These are phyloP conservation scores for Artemisia annua DNA, from an alignment of 129 eudicot species.

Conservation along the genomic window DNA sequence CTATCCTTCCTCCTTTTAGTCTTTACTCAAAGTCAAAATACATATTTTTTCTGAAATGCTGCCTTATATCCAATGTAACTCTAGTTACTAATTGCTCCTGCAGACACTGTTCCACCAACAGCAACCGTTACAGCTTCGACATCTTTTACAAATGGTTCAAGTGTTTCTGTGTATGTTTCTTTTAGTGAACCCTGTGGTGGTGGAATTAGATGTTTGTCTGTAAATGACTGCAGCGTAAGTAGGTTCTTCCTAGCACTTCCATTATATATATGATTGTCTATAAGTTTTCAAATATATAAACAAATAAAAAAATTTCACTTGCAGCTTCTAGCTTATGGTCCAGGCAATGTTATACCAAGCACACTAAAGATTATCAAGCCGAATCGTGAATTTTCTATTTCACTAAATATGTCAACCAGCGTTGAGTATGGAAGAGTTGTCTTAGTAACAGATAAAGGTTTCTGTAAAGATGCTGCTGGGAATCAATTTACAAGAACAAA, in stretches of 20 bases:
- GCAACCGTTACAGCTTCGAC: constrained; percentile 59
- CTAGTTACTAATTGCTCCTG: constrained; percentile 31
- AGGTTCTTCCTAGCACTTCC: constrained; percentile 28
- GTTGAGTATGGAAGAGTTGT: constrained; percentile 69
- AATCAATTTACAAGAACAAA: constrained; percentile 61
- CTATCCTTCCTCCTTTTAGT: constrained; percentile 28
- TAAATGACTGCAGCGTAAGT: constrained; percentile 89
- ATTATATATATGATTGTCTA: constrained; percentile 5
- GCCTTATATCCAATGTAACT: background rate
- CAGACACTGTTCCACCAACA: constrained; percentile 87
- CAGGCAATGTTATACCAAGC: constrained; percentile 72
- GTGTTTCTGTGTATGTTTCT: constrained; percentile 60
- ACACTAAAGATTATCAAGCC: constrained; percentile 56
- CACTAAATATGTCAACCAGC: constrained; percentile 52
- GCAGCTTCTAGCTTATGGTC: constrained; percentile 92
- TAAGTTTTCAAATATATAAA: background rate
- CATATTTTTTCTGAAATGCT: background rate
- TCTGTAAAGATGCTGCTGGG: constrained; percentile 84
- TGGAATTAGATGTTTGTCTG: constrained; percentile 75
- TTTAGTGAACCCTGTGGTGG: constrained; percentile 79
- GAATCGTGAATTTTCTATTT: constrained; percentile 58
- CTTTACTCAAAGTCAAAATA: constrained; percentile 17
- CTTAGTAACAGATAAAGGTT: constrained; percentile 66
- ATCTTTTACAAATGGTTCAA: constrained; percentile 63
- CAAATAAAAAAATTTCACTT: background rate